These are phyloP conservation scores for Jatropha podagrica DNA, from an alignment of 441 rosid species.

Conservation along the genomic window DNA sequence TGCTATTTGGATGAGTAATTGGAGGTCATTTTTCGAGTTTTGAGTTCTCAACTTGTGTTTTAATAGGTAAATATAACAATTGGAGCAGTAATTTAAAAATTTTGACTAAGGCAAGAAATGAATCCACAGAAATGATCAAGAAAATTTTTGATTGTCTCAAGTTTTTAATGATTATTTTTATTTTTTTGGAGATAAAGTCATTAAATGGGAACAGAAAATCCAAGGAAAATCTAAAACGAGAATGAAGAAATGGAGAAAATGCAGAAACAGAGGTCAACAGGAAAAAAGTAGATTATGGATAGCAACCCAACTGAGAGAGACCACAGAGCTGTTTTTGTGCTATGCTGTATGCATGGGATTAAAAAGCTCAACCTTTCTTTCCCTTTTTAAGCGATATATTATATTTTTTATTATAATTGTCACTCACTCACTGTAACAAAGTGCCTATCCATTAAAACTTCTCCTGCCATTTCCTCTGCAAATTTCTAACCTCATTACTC, in stretches of 20 bases:
- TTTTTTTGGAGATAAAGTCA: not conserved
- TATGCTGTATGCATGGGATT: constrained; percentile 20
- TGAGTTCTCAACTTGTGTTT: no score
- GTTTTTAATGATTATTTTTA: no score
- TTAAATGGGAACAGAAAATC: constrained; percentile 33
- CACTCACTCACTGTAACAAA: constrained; percentile 14
- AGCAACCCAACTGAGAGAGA: constrained; percentile 33
- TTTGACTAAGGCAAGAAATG: no score
- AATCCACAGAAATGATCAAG: no score
- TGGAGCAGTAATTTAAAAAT: no score
- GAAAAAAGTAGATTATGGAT: constrained; percentile 31
- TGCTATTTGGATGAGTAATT: no score
- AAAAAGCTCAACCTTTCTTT: constrained; percentile 21
- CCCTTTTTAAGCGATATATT: constrained; percentile 11
- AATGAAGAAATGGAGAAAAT: constrained; percentile 18
- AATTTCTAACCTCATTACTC: constrained; percentile 27
- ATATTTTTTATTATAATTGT: not conserved
- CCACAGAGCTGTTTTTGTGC: constrained; percentile 20
- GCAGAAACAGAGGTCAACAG: constrained; percentile 23
- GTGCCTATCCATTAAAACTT: constrained; percentile 22
- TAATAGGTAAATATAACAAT: no score
- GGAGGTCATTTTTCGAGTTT: no score
- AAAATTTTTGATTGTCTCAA: no score
- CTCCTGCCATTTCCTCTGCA: constrained; percentile 31
- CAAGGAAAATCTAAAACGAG: constrained; percentile 31